Conservation (phyloP, 495 filamentous ascomycete species). For the Podospora sp. region DNA sequence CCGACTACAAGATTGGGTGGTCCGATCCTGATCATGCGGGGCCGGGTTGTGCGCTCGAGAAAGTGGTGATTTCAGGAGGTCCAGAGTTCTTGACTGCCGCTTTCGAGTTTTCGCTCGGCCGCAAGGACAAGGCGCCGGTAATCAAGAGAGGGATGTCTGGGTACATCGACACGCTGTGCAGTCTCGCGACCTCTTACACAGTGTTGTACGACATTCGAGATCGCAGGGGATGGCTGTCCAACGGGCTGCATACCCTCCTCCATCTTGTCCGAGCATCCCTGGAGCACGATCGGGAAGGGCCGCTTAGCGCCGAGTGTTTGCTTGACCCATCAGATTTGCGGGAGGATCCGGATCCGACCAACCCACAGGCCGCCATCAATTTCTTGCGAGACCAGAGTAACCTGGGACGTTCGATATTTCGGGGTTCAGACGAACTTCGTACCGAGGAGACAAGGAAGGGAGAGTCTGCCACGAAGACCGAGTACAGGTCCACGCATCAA, state of each 20-base stretch:
- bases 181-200: conserved; percentile 7
- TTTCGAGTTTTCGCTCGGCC: conserved; percentile 8
- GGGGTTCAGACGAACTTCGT: not conserved
- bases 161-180: conserved; percentile 6
- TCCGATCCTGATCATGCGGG: conserved; percentile 9
- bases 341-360: not conserved
- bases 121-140: conserved; percentile 7
- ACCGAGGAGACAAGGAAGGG: conserved; percentile 2
- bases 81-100: conserved; percentile 3
- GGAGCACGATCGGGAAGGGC: not conserved
- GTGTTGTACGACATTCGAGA: conserved; percentile 11
- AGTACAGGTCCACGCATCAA: not conserved
- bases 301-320: not conserved
- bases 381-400: conserved; percentile 8
- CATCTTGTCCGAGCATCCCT: conserved; percentile 21
- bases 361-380: conserved; percentile 8
- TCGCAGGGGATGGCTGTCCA: conserved; percentile 17
- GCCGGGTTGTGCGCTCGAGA: conserved; percentile 14
- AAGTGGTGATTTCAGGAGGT: conserved; percentile 13
- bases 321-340: not conserved
- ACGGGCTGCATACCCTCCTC: conserved; percentile 15
- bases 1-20: conserved; percentile 17
- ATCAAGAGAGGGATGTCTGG: conserved; percentile 2
- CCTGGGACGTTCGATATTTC: conserved; percentile 9
- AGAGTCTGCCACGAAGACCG: not conserved